phyloP scores from a whole-genome alignment of 306 rosid genomes.

The Cyamopsis tetragonoloba region DNA sequence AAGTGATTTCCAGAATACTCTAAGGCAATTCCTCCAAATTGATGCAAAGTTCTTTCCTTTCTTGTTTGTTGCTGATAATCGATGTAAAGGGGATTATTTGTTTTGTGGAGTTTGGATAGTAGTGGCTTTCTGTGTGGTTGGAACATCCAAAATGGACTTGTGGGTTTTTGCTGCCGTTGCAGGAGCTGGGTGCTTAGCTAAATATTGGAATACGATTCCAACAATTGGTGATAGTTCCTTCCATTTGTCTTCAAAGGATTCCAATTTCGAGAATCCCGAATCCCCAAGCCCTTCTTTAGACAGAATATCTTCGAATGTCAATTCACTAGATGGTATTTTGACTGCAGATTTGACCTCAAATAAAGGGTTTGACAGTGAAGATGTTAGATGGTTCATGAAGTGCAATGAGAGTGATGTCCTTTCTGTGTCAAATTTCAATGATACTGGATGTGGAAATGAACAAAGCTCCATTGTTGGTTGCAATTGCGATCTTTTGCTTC shows the following conservation, averaged over 20 bases:
- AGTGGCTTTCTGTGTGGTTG: slow-evolving; percentile 21
- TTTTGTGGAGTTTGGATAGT: slow-evolving; percentile 32
- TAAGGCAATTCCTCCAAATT: slow-evolving; percentile 21
- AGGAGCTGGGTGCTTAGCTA: slow-evolving; percentile 77
- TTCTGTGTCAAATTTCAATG: slow-evolving; percentile 28
- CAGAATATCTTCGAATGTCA: slow-evolving; percentile 32
- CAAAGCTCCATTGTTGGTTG: slow-evolving; percentile 27
- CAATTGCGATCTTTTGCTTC: slow-evolving; percentile 15
- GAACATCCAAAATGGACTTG: slow-evolving; percentile 60
- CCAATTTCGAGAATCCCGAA: slow-evolving; percentile 31
- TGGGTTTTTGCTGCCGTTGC: slow-evolving; percentile 82
- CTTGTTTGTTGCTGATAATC: slow-evolving; percentile 24
- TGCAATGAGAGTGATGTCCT: slow-evolving; percentile 32
- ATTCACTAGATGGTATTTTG: slow-evolving; percentile 27
- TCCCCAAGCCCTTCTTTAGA: slow-evolving; percentile 24
- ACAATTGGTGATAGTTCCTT: slow-evolving; percentile 28
- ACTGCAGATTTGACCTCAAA: slow-evolving; percentile 33
- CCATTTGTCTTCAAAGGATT: slow-evolving; percentile 40
- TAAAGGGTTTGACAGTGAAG: slow-evolving; percentile 31
- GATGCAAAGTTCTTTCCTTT: slow-evolving; percentile 24
- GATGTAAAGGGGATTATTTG: slow-evolving; percentile 25
- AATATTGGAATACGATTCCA: slow-evolving; percentile 49
- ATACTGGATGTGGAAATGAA: slow-evolving; percentile 30
- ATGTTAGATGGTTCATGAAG: neutral
- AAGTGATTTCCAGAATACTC: neutral